phyloP scores from a whole-genome alignment of 1,284 basidiomycete genomes.

The Austropuccinia psidii region DNA sequence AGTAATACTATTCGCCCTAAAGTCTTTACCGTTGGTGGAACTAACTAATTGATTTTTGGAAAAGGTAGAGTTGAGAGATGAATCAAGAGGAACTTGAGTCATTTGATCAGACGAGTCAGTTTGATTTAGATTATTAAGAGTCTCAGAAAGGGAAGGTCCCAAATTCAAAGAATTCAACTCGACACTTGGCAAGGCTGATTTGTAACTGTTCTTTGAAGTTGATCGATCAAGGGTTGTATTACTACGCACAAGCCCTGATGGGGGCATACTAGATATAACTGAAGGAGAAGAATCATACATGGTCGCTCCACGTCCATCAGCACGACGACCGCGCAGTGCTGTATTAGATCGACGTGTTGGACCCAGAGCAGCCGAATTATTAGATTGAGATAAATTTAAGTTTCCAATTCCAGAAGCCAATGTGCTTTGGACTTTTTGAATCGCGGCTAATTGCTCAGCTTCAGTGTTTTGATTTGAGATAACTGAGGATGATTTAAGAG shows the following conservation, averaged over 20 bases:
- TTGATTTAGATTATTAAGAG: no score
- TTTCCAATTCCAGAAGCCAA: neutral
- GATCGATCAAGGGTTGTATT: neutral
- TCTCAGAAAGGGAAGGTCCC: no score
- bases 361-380: neutral
- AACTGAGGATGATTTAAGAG: constrained; percentile 1
- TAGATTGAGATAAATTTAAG: neutral
- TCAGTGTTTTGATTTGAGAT: neutral
- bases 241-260: neutral
- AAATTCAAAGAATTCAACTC: no score
- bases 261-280: no score
- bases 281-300: constrained; percentile 23
- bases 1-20: no score
- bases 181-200: no score
- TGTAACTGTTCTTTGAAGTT: no score
- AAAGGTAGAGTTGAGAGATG: no score
- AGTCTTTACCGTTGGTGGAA: no score
- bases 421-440: constrained; percentile 23
- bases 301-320: constrained; percentile 8
- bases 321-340: constrained; percentile 12
- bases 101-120: no score
- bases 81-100: no score
- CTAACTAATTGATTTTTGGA: no score
- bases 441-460: constrained; percentile 9
- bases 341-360: constrained; percentile 20